Evolutionary conservation across 2,329 filamentous ascomycete genomes (phyloP), one percentile per base, ranked within the genome.

Genomic region (Trichoderma sp.): DNA sequence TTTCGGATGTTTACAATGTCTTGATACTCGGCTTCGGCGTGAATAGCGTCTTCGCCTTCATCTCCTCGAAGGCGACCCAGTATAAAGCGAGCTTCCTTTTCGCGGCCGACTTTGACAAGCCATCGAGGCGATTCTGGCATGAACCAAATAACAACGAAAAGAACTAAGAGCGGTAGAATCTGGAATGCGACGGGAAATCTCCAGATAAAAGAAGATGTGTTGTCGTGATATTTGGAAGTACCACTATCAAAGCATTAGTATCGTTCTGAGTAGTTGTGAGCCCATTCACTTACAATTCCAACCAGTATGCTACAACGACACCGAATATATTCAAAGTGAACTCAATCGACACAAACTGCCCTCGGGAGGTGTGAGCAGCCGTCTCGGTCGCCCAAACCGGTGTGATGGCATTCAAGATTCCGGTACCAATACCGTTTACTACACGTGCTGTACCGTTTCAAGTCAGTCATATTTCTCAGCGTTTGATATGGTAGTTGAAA

Each of bases 261-360:
- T 13, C 40, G 19, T 43, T 19, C 6, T 7, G n/a, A 43, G 16
- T 8, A 10, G 40, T 43, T 43, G 19, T n/a, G 7, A 43, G 6
- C 16, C 16, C 13, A 16, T 4, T 1, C 6, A 27, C 10, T 73
- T 58, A 77, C 76, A 86, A 89, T 72, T 84, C 82, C 7, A 85
- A 77, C 88, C 88, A 90, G 72, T 91, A 91, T 3, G 79, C 79
- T 3, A 81, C 77, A 0, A 89, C 86, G 0, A 92, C 88, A 74
- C 90, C 90, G 59, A 91, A 88, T 70, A 92, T 92, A 75, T 92
- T 93, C 10, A 92, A 78, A 0, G 89, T 92, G 71, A 93, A 92
- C 74, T 92, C 90, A 66, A 91, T 88, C 11, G 89, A 88, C 68
- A 92, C 87, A 71, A 91, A 91, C 59, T 88, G 85, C 6, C 91